A percentile compares a stretch with the other conserved stretches of the same genome.
Conservation (phyloP, 192 early-diverging fungal species). For the Gamsiella multidivaricata region DNA sequence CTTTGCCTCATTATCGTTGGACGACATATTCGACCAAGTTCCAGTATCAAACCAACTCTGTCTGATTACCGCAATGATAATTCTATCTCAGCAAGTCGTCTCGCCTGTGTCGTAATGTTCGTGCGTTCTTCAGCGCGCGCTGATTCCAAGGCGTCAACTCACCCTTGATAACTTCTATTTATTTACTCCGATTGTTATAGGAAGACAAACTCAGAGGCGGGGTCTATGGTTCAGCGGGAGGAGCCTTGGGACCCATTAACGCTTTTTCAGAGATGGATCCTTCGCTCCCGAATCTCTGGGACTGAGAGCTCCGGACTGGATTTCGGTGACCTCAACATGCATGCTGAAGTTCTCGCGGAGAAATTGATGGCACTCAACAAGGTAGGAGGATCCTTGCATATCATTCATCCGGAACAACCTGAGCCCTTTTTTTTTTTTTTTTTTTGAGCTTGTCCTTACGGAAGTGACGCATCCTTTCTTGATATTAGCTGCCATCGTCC, state of each 20-base stretch:
- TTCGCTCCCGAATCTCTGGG: slow-evolving; percentile 27
- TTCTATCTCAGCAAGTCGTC: slow-evolving; percentile 36
- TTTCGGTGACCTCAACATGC: slow-evolving; percentile 32
- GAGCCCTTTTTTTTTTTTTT: no score
- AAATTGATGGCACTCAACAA: slow-evolving; percentile 14
- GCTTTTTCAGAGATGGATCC: slow-evolving; percentile 42
- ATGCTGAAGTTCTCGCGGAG: slow-evolving; percentile 14
- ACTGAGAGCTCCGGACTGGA: slow-evolving; percentile 41
- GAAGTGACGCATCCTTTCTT: not conserved
- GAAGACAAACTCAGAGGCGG: slow-evolving; percentile 24
- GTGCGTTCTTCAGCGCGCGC: not conserved
- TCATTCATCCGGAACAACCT: no score
- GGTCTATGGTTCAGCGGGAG: not conserved
- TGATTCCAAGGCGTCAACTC: not conserved
- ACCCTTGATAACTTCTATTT: not conserved
- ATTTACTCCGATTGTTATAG: slow-evolving; percentile 1
- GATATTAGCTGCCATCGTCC: not conserved
- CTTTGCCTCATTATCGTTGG: slow-evolving; percentile 22
- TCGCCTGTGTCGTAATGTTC: no score
- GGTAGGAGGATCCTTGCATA: slow-evolving; percentile 9
- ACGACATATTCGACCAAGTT: slow-evolving; percentile 39
- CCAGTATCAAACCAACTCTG: slow-evolving; percentile 46
- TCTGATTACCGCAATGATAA: slow-evolving; percentile 36
- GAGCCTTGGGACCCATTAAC: slow-evolving; percentile 49
- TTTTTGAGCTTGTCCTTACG: not conserved